These are phyloP conservation scores for Turritis glabra DNA, from an alignment of 345 rosid species.

Conservation along the genomic window DNA sequence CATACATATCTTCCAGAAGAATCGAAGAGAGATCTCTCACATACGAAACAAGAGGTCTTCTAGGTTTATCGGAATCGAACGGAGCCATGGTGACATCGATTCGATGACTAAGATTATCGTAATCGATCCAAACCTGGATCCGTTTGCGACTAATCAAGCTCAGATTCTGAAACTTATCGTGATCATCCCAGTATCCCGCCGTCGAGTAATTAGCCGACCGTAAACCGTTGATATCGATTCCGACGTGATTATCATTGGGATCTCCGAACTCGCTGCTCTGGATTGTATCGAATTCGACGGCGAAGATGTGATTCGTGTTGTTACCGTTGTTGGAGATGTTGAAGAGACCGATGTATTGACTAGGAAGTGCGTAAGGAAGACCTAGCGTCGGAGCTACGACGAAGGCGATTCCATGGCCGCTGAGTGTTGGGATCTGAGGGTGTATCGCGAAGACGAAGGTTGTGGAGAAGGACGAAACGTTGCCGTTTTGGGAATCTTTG, in stretches of 20 bases:
- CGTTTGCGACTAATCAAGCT: conserved; percentile 55
- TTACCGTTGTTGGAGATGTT: conserved; percentile 58
- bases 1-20: conserved; percentile 63
- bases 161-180: conserved; percentile 41
- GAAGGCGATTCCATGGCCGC: conserved; percentile 90
- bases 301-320: conserved; percentile 63
- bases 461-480: conserved; percentile 71
- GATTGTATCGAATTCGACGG: conserved; percentile 85
- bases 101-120: conserved; percentile 47
- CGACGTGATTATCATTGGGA: conserved; percentile 77
- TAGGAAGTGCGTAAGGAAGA: conserved; percentile 52
- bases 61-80: conserved; percentile 55
- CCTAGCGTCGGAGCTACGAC: conserved; percentile 54
- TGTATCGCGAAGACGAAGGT: conserved; percentile 72
- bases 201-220: conserved; percentile 50
- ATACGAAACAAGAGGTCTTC: conserved; percentile 58
- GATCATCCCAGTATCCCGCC: conserved; percentile 51
- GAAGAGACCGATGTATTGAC: conserved; percentile 74
- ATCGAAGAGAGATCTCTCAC: conserved; percentile 57
- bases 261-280: conserved; percentile 64
- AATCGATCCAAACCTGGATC: conserved; percentile 79
- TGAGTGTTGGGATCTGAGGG: conserved; percentile 59
- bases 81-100: conserved; percentile 72
- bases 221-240: conserved; percentile 67
- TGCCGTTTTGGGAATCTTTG: conserved; percentile 46